These are phyloP conservation scores for Immersiella caudata DNA, from an alignment of 495 filamentous ascomycete species.

Conservation along the genomic window DNA sequence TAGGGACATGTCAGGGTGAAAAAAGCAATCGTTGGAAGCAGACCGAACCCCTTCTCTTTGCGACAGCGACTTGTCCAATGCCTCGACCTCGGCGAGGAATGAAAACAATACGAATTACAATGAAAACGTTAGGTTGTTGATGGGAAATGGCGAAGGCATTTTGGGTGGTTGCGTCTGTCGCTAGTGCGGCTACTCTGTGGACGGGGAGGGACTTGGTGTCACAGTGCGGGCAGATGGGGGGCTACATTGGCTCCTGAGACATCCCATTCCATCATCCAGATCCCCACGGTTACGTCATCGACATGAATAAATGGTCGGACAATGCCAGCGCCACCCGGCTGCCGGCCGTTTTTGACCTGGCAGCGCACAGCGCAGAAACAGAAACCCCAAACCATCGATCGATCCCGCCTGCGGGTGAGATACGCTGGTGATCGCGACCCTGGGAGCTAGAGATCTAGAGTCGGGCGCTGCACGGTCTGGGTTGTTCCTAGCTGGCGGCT, in stretches of 20 bases:
- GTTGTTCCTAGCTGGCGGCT: constrained; percentile 1
- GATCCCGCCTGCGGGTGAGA: constrained; percentile 12
- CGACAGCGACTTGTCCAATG: constrained; percentile 5
- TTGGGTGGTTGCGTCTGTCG: not conserved
- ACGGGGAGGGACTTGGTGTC: constrained; percentile 23
- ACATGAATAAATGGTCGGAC: constrained; percentile 24
- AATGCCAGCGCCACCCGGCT: constrained; percentile 26
- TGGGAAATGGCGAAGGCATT: not conserved
- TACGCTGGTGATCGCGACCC: not conserved
- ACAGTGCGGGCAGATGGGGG: constrained; percentile 33
- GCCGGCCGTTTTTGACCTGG: constrained; percentile 11
- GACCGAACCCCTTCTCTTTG: not conserved
- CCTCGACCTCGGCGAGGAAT: not conserved
- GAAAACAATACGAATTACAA: not conserved
- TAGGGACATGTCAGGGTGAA: constrained; percentile 26
- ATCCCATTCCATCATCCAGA: constrained; percentile 31
- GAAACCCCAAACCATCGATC: not conserved
- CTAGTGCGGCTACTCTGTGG: not conserved
- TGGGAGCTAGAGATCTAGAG: not conserved
- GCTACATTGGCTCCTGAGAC: constrained; percentile 31
- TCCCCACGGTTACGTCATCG: constrained; percentile 41
- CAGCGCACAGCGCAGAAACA: constrained; percentile 2
- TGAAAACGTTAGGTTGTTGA: not conserved
- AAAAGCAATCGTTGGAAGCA: not conserved
- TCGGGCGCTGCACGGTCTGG: not conserved